Percentiles rank a stretch among this genome's conserved stretches.
phyloP scores from a whole-genome alignment of 176 grass and related monocot species.

The Eragrostis curvula region DNA sequence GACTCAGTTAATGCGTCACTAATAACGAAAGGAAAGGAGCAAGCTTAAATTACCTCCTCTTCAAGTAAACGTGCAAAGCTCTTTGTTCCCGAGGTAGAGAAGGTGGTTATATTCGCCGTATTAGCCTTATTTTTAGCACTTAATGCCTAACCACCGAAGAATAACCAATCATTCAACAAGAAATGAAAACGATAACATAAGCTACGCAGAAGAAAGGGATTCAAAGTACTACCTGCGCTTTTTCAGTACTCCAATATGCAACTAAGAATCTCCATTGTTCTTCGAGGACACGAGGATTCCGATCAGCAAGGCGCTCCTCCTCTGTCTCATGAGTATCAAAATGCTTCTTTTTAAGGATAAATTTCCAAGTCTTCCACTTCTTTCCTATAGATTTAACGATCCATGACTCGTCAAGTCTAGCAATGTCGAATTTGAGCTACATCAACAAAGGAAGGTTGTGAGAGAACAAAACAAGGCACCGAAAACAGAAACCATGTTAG shows the following conservation, averaged over 20 bases:
- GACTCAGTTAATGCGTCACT: constrained; percentile 20
- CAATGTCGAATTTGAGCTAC: constrained; percentile 58
- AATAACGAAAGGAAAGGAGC: constrained; percentile 3
- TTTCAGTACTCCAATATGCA: constrained; percentile 59
- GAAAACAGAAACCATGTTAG: constrained; percentile 19
- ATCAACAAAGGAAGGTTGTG: constrained; percentile 28
- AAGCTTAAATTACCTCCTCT: neutral
- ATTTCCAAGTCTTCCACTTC: constrained; percentile 60
- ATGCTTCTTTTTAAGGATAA: constrained; percentile 44
- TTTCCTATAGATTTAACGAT: constrained; percentile 35
- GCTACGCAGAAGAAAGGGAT: neutral
- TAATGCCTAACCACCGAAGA: constrained; percentile 41
- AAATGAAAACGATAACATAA: neutral
- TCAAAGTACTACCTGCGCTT: constrained; percentile 34
- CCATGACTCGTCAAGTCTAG: constrained; percentile 34
- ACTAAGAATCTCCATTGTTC: constrained; percentile 63
- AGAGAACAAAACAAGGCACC: constrained; percentile 14
- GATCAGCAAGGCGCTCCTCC: constrained; percentile 55
- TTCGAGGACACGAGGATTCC: constrained; percentile 43
- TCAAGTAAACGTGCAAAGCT: constrained; percentile 56
- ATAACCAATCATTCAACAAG: neutral
- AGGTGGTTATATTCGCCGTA: constrained; percentile 7
- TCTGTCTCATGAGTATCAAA: constrained; percentile 63
- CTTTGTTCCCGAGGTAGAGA: constrained; percentile 17
- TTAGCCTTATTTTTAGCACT: constrained; percentile 51